A percentile compares a stretch with the other conserved stretches of the same genome.
These are phyloP conservation scores for Verticillium nonalfalfae DNA, from an alignment of 2,329 filamentous ascomycete genomes.

Conservation along the genomic window DNA sequence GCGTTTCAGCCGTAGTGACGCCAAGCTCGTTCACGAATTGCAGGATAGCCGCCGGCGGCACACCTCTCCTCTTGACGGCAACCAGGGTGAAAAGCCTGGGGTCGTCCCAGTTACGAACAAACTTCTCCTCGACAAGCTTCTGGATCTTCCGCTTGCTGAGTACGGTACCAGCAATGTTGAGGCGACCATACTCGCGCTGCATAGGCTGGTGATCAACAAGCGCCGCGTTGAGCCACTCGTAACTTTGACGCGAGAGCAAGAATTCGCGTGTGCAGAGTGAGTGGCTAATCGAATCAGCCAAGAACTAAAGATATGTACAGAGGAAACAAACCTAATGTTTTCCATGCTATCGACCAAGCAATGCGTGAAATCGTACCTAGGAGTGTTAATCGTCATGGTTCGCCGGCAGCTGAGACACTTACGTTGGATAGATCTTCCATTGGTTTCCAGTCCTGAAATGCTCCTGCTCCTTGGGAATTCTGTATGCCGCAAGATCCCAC, in stretches of 20 bases:
- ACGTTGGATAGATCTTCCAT: conserved; percentile 89
- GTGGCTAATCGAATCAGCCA: conserved; percentile 49
- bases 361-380: conserved; percentile 76
- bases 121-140: conserved; percentile 69
- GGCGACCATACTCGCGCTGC: conserved; percentile 77
- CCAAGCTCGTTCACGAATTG: conserved; percentile 89
- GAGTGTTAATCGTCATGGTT: not conserved
- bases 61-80: conserved; percentile 73
- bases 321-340: conserved; percentile 43
- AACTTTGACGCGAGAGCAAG: conserved; percentile 74
- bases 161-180: conserved; percentile 79
- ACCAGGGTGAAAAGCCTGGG: conserved; percentile 85
- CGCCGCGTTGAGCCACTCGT: conserved; percentile 82
- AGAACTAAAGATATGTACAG: not conserved
- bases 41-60: conserved; percentile 82
- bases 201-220: conserved; percentile 84
- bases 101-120: conserved; percentile 86
- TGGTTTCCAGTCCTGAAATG: conserved; percentile 75
- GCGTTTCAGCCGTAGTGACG: conserved; percentile 73
- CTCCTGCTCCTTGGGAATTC: conserved; percentile 63
- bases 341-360: conserved; percentile 92
- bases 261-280: conserved; percentile 93
- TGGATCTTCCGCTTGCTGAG: conserved; percentile 81
- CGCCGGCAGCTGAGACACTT: not conserved
- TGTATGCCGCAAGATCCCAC: conserved; percentile 93